Conservation (phyloP, 352 stramenopile species). For the Pythium aristosporum region DNA sequence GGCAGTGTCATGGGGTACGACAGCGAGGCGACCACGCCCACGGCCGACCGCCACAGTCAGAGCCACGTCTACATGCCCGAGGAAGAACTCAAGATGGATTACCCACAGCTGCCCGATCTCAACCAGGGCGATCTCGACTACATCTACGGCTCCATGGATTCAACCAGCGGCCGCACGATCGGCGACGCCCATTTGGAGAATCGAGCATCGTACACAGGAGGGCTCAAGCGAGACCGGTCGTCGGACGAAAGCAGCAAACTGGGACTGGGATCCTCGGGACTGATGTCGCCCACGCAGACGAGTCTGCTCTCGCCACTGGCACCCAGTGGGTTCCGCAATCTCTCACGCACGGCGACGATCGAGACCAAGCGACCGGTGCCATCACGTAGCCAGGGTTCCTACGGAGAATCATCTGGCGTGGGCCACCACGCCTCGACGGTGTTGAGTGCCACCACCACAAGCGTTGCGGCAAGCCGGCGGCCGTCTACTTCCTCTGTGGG, state of each 20-base stretch:
- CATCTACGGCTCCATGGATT: slow-evolving; percentile 60
- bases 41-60: not conserved
- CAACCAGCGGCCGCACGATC: slow-evolving; percentile 10
- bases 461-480: slow-evolving; percentile 5
- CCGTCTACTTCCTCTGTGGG: slow-evolving; percentile 5
- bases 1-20: slow-evolving; percentile 55
- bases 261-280: not conserved
- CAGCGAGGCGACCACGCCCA: slow-evolving; percentile 22
- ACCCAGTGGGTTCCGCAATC: slow-evolving; percentile 33
- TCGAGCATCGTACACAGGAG: not conserved
- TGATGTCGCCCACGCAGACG: slow-evolving; percentile 25
- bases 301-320: slow-evolving; percentile 4
- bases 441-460: slow-evolving; percentile 7
- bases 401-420: not conserved
- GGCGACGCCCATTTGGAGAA: slow-evolving; percentile 48
- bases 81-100: slow-evolving; percentile 77
- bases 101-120: slow-evolving; percentile 59
- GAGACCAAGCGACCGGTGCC: slow-evolving; percentile 37
- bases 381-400: not conserved
- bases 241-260: slow-evolving; percentile 12
- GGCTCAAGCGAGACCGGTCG: slow-evolving; percentile 41
- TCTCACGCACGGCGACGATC: slow-evolving; percentile 38
- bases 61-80: slow-evolving; percentile 44
- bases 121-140: slow-evolving; percentile 78
- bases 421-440: not conserved